Evolutionary conservation across 768 basidiomycete genomes (phyloP).

Genomic region (Mycena olivaceomarginata): DNA sequence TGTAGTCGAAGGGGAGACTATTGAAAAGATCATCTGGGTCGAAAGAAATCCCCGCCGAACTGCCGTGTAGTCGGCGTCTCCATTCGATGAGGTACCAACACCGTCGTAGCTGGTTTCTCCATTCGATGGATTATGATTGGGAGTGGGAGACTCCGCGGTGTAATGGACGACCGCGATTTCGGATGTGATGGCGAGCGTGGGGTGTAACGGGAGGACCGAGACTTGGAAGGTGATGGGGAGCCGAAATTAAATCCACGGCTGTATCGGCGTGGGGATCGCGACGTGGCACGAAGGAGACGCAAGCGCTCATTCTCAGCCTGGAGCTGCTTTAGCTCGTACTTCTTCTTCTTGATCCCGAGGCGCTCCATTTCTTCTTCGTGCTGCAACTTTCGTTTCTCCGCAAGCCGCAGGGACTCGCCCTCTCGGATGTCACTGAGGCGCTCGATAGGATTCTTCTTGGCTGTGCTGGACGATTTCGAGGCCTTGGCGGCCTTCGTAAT

Average conservation of each 20-base stretch:
- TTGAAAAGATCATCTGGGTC: too few relatives aligned
- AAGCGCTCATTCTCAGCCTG: constrained; percentile 14
- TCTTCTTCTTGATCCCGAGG: constrained; percentile 1
- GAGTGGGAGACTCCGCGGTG: background rate
- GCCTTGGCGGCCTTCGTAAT: constrained; percentile 1
- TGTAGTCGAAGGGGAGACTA: background rate
- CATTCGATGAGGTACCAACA: too few relatives aligned
- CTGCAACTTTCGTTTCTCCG: background rate
- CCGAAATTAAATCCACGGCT: background rate
- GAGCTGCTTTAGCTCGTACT: constrained; percentile 12
- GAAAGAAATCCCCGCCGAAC: too few relatives aligned
- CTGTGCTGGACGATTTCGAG: background rate
- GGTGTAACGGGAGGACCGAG: background rate
- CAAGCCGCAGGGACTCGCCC: constrained; percentile 1
- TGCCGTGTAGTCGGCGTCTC: too few relatives aligned
- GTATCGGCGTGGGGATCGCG: constrained; percentile 5
- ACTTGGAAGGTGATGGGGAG: background rate
- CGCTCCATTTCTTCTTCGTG: constrained; percentile 3
- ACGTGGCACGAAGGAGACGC: constrained; percentile 9
- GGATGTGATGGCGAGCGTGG: background rate
- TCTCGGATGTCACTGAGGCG: constrained; percentile 23
- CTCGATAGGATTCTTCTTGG: constrained; percentile 12
- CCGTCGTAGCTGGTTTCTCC: too few relatives aligned
- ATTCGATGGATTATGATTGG: too few relatives aligned
- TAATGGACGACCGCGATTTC: too few relatives aligned